Conservation (phyloP, 108 stramenopile genomes). For the Fistulifera pelliculosa region DNA sequence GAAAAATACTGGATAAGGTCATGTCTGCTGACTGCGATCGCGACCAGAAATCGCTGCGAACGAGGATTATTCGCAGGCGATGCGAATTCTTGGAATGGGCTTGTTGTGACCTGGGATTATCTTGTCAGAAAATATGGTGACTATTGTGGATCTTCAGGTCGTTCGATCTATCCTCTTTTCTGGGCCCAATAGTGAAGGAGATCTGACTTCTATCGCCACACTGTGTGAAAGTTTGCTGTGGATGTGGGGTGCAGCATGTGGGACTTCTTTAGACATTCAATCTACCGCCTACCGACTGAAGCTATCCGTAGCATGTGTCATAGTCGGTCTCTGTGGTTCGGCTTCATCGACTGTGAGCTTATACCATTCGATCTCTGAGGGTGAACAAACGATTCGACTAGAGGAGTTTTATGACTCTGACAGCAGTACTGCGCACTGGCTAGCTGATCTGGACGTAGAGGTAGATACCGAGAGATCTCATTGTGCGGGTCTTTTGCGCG, state of each 20-base stretch:
- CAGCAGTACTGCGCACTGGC: constrained; percentile 39
- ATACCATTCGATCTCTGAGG: neutral
- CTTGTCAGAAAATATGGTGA: neutral
- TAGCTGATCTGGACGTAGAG: constrained; percentile 18
- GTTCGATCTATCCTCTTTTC: neutral
- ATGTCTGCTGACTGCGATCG: no score
- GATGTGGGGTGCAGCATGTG: constrained; percentile 4
- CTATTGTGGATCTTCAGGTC: neutral
- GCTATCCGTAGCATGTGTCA: constrained; percentile 40
- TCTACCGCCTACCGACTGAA: constrained; percentile 22
- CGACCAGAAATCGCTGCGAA: no score
- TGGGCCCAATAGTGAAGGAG: neutral
- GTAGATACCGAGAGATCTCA: constrained; percentile 7
- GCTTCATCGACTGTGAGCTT: neutral
- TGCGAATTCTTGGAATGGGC: no score
- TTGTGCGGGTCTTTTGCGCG: constrained; percentile 31
- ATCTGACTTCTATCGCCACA: neutral
- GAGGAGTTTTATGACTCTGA: constrained; percentile 72
- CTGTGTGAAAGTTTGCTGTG: constrained; percentile 7
- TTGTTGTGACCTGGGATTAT: neutral
- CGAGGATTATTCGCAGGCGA: no score
- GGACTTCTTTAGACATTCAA: neutral
- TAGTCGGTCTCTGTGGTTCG: constrained; percentile 62
- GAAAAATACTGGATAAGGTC: no score
- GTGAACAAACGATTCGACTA: constrained; percentile 8